These are phyloP conservation scores for Suhomyces pyralidae DNA, from an alignment of 805 yeast species.

Conservation along the genomic window DNA sequence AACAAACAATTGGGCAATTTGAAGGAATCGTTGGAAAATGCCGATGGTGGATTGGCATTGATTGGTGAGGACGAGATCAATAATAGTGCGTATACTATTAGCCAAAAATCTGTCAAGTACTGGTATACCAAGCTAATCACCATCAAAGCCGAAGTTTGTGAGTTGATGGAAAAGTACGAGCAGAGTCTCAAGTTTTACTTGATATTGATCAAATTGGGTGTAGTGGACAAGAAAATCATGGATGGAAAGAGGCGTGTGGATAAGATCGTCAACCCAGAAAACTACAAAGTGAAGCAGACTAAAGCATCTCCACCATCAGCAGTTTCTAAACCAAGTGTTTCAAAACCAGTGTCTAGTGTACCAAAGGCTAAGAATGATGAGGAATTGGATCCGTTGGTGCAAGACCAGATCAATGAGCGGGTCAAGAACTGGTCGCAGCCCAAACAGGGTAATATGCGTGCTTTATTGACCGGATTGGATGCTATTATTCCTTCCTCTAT, in stretches of 20 bases:
- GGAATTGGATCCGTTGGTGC: conserved; percentile 28
- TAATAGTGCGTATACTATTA: conserved; percentile 29
- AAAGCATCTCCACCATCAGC: conserved; percentile 7
- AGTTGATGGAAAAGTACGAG: conserved; percentile 67
- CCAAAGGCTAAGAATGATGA: conserved; percentile 33
- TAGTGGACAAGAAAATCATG: conserved; percentile 57
- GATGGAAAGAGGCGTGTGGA: conserved; percentile 83
- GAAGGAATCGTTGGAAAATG: conserved; percentile 10
- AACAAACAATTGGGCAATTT: conserved; percentile 13
- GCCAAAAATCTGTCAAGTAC: conserved; percentile 55
- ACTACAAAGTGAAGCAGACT: conserved; percentile 15
- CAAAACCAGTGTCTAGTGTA: conserved; percentile 6
- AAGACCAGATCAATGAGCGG: conserved; percentile 9
- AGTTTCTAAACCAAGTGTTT: not conserved
- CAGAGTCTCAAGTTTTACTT: conserved; percentile 64
- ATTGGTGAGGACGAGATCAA: conserved; percentile 27
- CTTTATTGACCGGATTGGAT: conserved; percentile 67
- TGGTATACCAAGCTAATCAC: conserved; percentile 71
- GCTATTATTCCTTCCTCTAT: conserved; percentile 56
- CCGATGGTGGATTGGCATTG: conserved; percentile 46
- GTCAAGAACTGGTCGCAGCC: conserved; percentile 9
- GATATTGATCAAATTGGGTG: conserved; percentile 59
- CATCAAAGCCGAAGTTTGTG: conserved; percentile 81
- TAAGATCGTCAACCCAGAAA: conserved; percentile 56
- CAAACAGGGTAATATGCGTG: conserved; percentile 62